Evolutionary conservation across 108 stramenopile species (phyloP).

Genomic region (Pseudonitzschia multistriata): DNA sequence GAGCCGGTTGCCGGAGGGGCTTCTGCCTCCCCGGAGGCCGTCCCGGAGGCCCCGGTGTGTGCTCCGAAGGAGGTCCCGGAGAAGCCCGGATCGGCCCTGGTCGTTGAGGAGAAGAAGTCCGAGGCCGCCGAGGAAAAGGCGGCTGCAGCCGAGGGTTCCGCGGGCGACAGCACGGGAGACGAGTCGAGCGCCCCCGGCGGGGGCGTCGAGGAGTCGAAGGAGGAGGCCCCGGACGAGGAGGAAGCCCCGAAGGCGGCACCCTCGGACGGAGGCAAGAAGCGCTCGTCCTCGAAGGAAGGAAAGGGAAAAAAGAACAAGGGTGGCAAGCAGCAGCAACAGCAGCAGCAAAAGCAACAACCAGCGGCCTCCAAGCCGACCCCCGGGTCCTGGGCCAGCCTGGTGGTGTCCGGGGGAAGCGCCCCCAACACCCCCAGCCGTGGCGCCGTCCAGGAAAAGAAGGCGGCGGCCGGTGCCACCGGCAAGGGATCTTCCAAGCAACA

Average conservation of each 20-base stretch:
- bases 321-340: slow-evolving; percentile 12
- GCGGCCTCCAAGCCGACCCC: slow-evolving; percentile 49
- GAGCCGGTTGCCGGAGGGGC: slow-evolving; percentile 12
- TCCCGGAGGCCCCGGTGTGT: slow-evolving; percentile 7
- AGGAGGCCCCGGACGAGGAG: slow-evolving; percentile 31
- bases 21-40: neutral
- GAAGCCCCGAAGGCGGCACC: slow-evolving; percentile 26
- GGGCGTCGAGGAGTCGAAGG: slow-evolving; percentile 51
- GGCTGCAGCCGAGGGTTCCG: slow-evolving; percentile 1
- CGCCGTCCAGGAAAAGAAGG: slow-evolving; percentile 14
- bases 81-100: slow-evolving; percentile 14
- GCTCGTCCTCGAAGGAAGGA: slow-evolving; percentile 10
- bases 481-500: slow-evolving; percentile 28
- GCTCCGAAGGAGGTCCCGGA: neutral
- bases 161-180: slow-evolving; percentile 6
- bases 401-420: slow-evolving; percentile 50
- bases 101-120: slow-evolving; percentile 8
- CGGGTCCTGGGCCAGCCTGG: slow-evolving; percentile 83
- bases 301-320: slow-evolving; percentile 31
- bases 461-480: neutral
- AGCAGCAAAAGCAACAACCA: slow-evolving; percentile 13
- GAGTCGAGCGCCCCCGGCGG: slow-evolving; percentile 38
- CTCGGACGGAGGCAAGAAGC: slow-evolving; percentile 35
- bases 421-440: slow-evolving; percentile 19
- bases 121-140: slow-evolving; percentile 7